phyloP scores from a whole-genome alignment of 176 grass and related monocot genomes.

The Bothriochloa decipiens region DNA sequence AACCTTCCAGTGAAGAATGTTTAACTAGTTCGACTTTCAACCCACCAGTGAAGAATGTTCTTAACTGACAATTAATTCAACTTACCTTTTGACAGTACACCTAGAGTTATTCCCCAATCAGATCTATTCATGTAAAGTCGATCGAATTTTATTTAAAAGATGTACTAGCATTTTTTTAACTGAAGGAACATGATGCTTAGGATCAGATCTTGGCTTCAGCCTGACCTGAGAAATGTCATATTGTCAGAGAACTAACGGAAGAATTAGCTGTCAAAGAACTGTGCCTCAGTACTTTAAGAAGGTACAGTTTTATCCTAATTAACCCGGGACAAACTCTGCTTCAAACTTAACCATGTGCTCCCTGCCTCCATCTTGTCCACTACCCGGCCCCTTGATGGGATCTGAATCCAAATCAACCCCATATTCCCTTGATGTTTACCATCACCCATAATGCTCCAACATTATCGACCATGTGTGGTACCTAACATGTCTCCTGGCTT shows the following conservation, averaged over 20 bases:
- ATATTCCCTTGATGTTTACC: slow-evolving; percentile 67
- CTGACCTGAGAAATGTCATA: slow-evolving; percentile 47
- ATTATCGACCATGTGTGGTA: slow-evolving; percentile 65
- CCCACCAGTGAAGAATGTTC: slow-evolving; percentile 60
- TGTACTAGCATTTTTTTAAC: slow-evolving; percentile 10
- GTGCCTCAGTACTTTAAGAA: slow-evolving; percentile 51
- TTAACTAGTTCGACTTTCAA: slow-evolving; percentile 44
- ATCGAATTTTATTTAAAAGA: slow-evolving; percentile 36
- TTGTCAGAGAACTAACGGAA: slow-evolving; percentile 60
- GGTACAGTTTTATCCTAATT: slow-evolving; percentile 49
- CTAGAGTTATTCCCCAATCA: slow-evolving; percentile 21
- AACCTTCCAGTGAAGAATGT: slow-evolving; percentile 14
- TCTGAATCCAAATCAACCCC: slow-evolving; percentile 68
- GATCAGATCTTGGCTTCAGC: slow-evolving; percentile 56
- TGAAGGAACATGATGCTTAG: slow-evolving; percentile 30
- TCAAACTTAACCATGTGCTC: slow-evolving; percentile 63
- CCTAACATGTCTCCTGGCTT: slow-evolving; percentile 68
- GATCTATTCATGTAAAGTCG: slow-evolving; percentile 53
- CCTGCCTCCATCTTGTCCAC: slow-evolving; percentile 44
- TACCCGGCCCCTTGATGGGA: slow-evolving; percentile 59
- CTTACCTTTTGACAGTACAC: slow-evolving; percentile 53
- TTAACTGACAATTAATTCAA: slow-evolving; percentile 37
- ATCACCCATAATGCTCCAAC: slow-evolving; percentile 55
- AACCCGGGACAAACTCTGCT: slow-evolving; percentile 21
- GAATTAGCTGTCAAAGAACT: slow-evolving; percentile 81